Base-by-base conservation (phyloP, 441 rosid genomes). In the Geranium incanum region DNA sequence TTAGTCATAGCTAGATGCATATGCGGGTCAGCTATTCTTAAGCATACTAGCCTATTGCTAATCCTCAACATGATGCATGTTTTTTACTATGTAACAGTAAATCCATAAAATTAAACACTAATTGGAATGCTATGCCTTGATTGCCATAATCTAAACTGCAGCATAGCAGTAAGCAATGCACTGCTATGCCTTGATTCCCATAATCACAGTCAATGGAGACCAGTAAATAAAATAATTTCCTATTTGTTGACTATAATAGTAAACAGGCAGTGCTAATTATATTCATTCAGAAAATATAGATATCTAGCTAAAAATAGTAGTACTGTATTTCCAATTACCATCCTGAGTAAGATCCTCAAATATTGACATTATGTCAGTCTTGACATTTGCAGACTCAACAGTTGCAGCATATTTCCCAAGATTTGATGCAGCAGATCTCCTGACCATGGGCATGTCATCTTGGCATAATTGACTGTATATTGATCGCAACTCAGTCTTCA, bases 361-460 rank as follows among this genome's bases (percentile, higher is more conserved):
- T 84, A 92, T 92, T 59, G 93, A 77, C 91, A 94, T 88, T 73
- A 94, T 85, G 66, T 94, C 97, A 72, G 84, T 50, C 73, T 84
- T 94, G 87, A 94, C 78, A 81, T 81, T 84, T 75, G 85, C 73
- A 11, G 91, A 70, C 79, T 94, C 99, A 75, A 94, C 88, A 48
- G 95, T 90, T 21, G 97, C 90, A 80, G 97, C 99, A 88, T 89
- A 92, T 71, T 92, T 92, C 55, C 97, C 94, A 13, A 94, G 83
- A 82, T 92, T 92, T 68, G 97, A 83, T 0, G 97, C 96, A 67
- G 97, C 97, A 80, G 97, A 89, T 77, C 97, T 92, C 71, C 99
- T 84, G 75, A 94, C 97, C 99, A 92, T 94, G 16, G 99, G 97
- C 97, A 94, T 92, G 80, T 94, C 97, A 85, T 94, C 97, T 83